These are phyloP conservation scores for Exserohilum rostratum DNA, from an alignment of 2,329 filamentous ascomycete species.

Conservation along the genomic window DNA sequence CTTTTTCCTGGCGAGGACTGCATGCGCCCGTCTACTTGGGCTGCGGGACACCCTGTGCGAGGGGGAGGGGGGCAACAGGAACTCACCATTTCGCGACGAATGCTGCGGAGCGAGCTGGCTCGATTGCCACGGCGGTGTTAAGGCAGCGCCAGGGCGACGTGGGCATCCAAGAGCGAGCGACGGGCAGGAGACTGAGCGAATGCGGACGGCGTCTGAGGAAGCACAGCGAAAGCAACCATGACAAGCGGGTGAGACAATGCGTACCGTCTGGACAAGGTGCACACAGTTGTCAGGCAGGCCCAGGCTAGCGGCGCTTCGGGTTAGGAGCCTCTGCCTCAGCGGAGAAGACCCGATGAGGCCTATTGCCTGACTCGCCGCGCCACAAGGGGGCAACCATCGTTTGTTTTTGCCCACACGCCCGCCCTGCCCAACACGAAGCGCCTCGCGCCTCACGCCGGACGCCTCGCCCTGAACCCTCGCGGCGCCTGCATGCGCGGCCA, in stretches of 20 bases:
- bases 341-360: constrained; percentile 5
- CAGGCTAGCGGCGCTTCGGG: constrained; percentile 4
- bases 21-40: neutral
- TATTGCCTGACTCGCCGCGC: constrained; percentile 7
- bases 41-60: neutral
- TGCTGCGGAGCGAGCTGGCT: constrained; percentile 22
- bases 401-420: neutral
- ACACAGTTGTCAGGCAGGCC: constrained; percentile 11
- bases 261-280: constrained; percentile 3
- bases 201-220: constrained; percentile 12
- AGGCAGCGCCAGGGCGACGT: constrained; percentile 11
- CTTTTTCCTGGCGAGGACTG: neutral
- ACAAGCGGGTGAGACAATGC: constrained; percentile 11
- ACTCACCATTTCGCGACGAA: constrained; percentile 35
- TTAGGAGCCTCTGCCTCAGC: neutral
- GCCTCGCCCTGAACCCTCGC: too few species aligned
- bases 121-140: constrained; percentile 27
- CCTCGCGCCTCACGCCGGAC: too few species aligned
- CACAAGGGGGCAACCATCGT: neutral
- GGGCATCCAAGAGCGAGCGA: constrained; percentile 19
- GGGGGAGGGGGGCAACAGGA: neutral
- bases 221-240: constrained; percentile 16
- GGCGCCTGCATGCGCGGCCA: too few species aligned
- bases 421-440: neutral
- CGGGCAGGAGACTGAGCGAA: constrained; percentile 7